Base-by-base conservation (phyloP, 78 protist genomes). In the Creolimax fragrantissima region DNA sequence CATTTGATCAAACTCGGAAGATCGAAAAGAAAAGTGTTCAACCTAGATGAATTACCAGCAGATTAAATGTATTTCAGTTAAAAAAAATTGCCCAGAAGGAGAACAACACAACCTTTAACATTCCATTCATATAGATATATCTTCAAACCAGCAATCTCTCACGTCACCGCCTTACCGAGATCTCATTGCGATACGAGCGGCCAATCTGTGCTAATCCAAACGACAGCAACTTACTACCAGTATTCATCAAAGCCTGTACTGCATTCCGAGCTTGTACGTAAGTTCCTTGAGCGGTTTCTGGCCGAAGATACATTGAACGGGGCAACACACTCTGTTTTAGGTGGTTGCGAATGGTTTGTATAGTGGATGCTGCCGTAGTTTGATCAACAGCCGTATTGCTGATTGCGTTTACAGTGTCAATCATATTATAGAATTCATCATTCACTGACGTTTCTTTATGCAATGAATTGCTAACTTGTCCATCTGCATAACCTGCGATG, bases 131-230 rank as follows among this genome's bases (percentile, higher is more conserved):
- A 17, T 58, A 17, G 17, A 17, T 32, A 17, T 17, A 17, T 58
- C 17, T 58, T 58, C 39, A 11, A 17, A 58, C 74, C 11, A 17
- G 74, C 11, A 32, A 32, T 58, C n/a, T n/a, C n/a, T n/a, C n/a
- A n/a, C n/a, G n/a, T n/a, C n/a, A n/a, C n/a, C n/a, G n/a, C n/a
- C 35, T 5, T 83, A 24, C 42, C 35, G 86, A 5, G 6, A 83
- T 83, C 37, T 83, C 86, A 83, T 83, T 83, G 41, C 86, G 86
- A 83, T 35, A 83, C 7, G 86, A 83, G 17, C 37, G 17, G 7
- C 86, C 86, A 35, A 83, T 83, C 86, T 83, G 86, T 6, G 86
- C 86, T 24, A 83, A 11, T 11, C 86, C 86, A 83, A 83, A 83
- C 41, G 86, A 5, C 37, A 11, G 6, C 37, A 32, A 41, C 86